Conservation (phyloP, 2,329 filamentous ascomycete genomes). For the Elsinoe australis region DNA sequence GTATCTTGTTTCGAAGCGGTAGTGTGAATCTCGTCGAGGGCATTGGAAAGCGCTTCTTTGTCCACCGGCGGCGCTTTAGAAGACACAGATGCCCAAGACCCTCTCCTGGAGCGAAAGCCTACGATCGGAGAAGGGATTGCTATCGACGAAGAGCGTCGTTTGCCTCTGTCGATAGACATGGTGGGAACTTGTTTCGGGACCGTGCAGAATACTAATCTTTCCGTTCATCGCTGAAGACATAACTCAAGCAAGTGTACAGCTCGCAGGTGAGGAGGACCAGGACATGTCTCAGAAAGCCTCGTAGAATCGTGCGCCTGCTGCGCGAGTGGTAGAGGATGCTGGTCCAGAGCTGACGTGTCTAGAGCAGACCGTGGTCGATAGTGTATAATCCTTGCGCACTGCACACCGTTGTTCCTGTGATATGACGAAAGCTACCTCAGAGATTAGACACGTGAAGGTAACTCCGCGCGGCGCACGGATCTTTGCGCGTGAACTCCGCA, state of each 20-base stretch:
- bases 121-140: conserved; percentile 27
- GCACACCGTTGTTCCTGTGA: no score
- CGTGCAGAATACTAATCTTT: background rate
- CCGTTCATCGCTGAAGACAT: background rate
- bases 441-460: no score
- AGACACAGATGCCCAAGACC: conserved; percentile 34
- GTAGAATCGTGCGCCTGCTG: no score
- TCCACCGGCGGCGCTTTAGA: conserved; percentile 43
- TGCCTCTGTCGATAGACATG: conserved; percentile 24
- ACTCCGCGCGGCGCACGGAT: conserved; percentile 3
- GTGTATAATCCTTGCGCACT: no score
- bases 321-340: background rate
- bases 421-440: no score
- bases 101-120: conserved; percentile 29
- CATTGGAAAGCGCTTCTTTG: conserved; percentile 66
- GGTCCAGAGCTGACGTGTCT: no score
- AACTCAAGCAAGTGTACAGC: background rate
- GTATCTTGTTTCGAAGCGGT: conserved; percentile 77
- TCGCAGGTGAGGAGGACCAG: no score
- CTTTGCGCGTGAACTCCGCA: conserved; percentile 3
- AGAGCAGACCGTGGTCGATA: no score
- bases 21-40: conserved; percentile 80
- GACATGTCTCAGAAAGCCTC: background rate
- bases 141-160: conserved; percentile 23
- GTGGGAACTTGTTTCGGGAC: conserved; percentile 11